Conservation (phyloP, 176 grass and related monocot genomes). For the Musa schizocarpa region DNA sequence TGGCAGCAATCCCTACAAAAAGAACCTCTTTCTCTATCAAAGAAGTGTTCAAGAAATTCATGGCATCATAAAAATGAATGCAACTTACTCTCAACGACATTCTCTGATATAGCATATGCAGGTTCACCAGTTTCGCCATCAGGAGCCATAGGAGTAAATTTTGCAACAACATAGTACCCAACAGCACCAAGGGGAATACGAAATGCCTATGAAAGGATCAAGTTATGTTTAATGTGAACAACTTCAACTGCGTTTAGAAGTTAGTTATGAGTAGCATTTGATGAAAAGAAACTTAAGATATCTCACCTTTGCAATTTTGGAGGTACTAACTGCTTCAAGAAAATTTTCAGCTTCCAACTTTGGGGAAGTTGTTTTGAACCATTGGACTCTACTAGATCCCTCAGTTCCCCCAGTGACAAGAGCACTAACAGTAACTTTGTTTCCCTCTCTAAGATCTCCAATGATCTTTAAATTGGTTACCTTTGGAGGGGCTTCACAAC, state of each 20-base stretch:
- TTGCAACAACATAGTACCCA: slow-evolving; percentile 78
- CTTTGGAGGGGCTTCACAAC: slow-evolving; percentile 72
- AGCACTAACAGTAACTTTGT: slow-evolving; percentile 56
- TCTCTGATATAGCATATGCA: slow-evolving; percentile 57
- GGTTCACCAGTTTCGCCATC: slow-evolving; percentile 94
- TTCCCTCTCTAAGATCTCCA: slow-evolving; percentile 83
- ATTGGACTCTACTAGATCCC: slow-evolving; percentile 82
- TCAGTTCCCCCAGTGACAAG: slow-evolving; percentile 72
- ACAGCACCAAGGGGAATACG: slow-evolving; percentile 69
- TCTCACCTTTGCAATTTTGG: slow-evolving; percentile 82
- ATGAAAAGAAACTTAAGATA: neutral
- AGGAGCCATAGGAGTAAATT: slow-evolving; percentile 69
- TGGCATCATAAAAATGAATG: neutral
- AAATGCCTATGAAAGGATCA: slow-evolving; percentile 50
- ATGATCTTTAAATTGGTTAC: slow-evolving; percentile 67
- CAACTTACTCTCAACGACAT: slow-evolving; percentile 81
- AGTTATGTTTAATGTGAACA: slow-evolving; percentile 9
- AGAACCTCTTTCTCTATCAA: neutral
- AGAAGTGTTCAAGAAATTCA: neutral
- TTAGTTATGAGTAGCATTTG: no score
- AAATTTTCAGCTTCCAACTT: slow-evolving; percentile 53
- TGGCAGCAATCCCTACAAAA: neutral
- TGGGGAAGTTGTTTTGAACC: slow-evolving; percentile 68
- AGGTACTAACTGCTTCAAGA: slow-evolving; percentile 68
- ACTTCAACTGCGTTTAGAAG: neutral